A percentile compares a stretch with the other conserved stretches of the same genome.
Evolutionary conservation across 148 eudicot species (phyloP).

Genomic region (Diospyros kaki): DNA sequence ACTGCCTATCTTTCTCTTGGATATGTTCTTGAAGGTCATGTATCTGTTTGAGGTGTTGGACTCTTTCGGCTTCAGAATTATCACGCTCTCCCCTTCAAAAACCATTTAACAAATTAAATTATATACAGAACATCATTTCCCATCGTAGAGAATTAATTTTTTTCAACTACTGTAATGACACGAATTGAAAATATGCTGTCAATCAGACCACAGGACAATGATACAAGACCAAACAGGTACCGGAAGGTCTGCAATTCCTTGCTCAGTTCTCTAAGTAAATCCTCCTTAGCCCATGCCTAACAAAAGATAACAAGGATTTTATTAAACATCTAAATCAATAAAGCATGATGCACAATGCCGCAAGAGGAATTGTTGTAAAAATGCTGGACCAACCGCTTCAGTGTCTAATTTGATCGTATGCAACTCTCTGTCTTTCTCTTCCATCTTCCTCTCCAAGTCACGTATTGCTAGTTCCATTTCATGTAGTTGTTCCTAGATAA

Average conservation of each 20-base stretch:
- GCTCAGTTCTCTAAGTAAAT: slow-evolving; percentile 84
- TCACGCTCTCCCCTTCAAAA: slow-evolving; percentile 83
- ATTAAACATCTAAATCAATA: not conserved
- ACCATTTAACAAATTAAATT: not conserved
- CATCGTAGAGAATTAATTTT: not conserved
- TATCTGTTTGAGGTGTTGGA: slow-evolving; percentile 77
- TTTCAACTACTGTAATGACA: not conserved
- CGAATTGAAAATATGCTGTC: not conserved
- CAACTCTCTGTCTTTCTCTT: slow-evolving; percentile 75
- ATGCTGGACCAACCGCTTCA: slow-evolving; percentile 57
- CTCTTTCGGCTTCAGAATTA: slow-evolving; percentile 84
- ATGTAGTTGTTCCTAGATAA: slow-evolving; percentile 70
- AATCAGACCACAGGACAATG: not conserved
- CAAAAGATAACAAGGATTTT: slow-evolving; percentile 5
- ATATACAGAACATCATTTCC: not conserved
- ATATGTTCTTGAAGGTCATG: slow-evolving; percentile 92
- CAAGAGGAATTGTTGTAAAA: slow-evolving; percentile 5
- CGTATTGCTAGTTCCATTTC: slow-evolving; percentile 60
- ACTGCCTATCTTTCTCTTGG: slow-evolving; percentile 83
- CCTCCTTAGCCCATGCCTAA: slow-evolving; percentile 99
- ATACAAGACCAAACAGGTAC: slow-evolving; percentile 24
- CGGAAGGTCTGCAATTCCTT: slow-evolving; percentile 75
- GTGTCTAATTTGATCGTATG: slow-evolving; percentile 81
- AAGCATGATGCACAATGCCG: slow-evolving; percentile 1
- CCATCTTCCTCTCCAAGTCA: slow-evolving; percentile 77